A percentile compares a stretch with the other conserved stretches of the same genome.
Conservation (phyloP, 2,329 filamentous ascomycete genomes). For the Xylariaceae sp. region DNA sequence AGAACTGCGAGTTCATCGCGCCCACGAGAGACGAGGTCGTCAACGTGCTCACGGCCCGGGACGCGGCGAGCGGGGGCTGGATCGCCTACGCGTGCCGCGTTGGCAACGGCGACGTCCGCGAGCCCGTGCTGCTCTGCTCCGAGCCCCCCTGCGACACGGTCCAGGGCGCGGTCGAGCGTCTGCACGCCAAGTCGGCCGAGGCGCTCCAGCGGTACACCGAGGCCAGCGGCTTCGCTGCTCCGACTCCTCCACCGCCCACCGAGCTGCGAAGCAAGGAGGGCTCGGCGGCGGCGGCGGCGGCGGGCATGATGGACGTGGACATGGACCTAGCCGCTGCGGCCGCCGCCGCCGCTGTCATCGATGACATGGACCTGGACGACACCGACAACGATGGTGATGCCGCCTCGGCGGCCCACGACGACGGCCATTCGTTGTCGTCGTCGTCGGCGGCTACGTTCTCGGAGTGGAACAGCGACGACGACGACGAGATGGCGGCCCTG, state of each 20-base stretch:
- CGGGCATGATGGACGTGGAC: no score
- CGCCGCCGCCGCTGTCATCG: no score
- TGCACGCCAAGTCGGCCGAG: constrained; percentile 22
- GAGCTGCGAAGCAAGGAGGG: no score
- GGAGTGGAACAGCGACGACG: constrained; percentile 19
- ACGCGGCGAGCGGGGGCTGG: constrained; percentile 11
- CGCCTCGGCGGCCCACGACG: constrained; percentile 18
- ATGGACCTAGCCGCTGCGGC: no score
- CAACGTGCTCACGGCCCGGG: constrained; percentile 17
- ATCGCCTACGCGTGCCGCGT: constrained; percentile 20
- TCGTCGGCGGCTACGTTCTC: constrained; percentile 18
- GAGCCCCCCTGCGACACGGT: constrained; percentile 14
- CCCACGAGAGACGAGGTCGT: constrained; percentile 18
- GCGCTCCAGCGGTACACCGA: constrained; percentile 19
- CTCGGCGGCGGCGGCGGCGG: no score
- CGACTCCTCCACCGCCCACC: constrained; percentile 11
- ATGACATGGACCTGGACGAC: constrained; percentile 4
- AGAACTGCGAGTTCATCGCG: constrained; percentile 25
- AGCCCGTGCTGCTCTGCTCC: constrained; percentile 16
- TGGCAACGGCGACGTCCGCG: constrained; percentile 14
- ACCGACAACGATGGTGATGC: constrained; percentile 16
- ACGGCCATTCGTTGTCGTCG: constrained; percentile 14
- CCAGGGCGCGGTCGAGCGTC: constrained; percentile 17
- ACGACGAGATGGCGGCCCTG: no score
- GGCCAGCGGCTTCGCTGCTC: constrained; percentile 19